phyloP scores from a whole-genome alignment of 306 rosid genomes.

The Sophora flavescens region DNA sequence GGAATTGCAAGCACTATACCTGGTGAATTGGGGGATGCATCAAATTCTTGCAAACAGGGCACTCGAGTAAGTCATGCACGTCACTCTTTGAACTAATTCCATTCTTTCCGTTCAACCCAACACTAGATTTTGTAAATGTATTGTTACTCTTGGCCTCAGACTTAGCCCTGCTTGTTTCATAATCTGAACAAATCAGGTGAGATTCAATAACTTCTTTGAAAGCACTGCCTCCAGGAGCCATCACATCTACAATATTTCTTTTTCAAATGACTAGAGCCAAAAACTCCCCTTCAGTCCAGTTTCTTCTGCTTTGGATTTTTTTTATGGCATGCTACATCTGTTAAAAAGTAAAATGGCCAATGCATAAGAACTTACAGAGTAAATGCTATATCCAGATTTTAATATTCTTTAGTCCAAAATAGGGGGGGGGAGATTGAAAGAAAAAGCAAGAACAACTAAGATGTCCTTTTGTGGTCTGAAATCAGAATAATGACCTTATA shows the following conservation, averaged over 20 bases:
- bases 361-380: constrained; percentile 5
- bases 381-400: constrained; percentile 33
- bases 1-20: constrained; percentile 56
- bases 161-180: constrained; percentile 65
- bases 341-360: constrained; percentile 40
- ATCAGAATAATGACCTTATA: constrained; percentile 13
- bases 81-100: constrained; percentile 76
- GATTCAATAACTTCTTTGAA: constrained; percentile 77
- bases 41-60: constrained; percentile 83
- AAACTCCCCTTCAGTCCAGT: constrained; percentile 37
- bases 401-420: constrained; percentile 20
- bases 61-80: constrained; percentile 84
- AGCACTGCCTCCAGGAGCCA: constrained; percentile 80
- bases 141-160: constrained; percentile 59
- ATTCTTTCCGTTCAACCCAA: constrained; percentile 62
- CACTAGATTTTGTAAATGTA: constrained; percentile 52
- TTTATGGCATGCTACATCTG: constrained; percentile 48
- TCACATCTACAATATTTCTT: constrained; percentile 45
- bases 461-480: constrained; percentile 15
- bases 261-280: constrained; percentile 37
- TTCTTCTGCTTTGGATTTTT: constrained; percentile 40
- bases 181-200: constrained; percentile 58
- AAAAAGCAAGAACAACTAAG: constrained; percentile 2
- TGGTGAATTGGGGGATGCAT: constrained; percentile 99
- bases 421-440: background rate